These are phyloP conservation scores for Aureobasidium pullulans DNA, from an alignment of 2,329 filamentous ascomycete genomes.

Conservation along the genomic window DNA sequence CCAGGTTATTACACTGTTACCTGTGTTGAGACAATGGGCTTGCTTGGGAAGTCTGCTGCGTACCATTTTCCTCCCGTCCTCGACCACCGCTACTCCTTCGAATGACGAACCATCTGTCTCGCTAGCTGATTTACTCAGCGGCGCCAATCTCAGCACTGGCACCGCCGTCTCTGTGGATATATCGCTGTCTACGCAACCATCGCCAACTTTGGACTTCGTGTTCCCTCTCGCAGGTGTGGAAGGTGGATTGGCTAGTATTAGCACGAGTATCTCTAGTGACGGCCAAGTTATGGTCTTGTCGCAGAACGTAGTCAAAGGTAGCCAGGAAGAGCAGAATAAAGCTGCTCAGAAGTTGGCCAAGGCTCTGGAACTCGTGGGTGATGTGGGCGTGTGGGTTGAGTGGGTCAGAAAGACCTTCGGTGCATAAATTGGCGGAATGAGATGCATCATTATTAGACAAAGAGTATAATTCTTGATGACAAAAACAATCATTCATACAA, in stretches of 20 bases:
- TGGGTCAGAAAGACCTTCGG: slow-evolving; percentile 31
- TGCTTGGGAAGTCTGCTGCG: slow-evolving; percentile 59
- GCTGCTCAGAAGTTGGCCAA: slow-evolving; percentile 31
- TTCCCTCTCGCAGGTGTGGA: slow-evolving; percentile 15
- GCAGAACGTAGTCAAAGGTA: slow-evolving; percentile 35
- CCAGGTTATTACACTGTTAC: slow-evolving; percentile 68
- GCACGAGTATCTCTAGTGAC: slow-evolving; percentile 53
- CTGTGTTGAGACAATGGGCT: slow-evolving; percentile 67
- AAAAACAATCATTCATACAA: too few relatives aligned
- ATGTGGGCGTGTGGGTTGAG: slow-evolving; percentile 47
- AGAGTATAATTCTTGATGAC: too few relatives aligned
- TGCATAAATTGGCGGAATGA: too few relatives aligned
- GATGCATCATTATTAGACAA: too few relatives aligned
- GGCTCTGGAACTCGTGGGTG: slow-evolving; percentile 41
- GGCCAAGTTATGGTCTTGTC: slow-evolving; percentile 52
- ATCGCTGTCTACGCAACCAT: slow-evolving; percentile 26
- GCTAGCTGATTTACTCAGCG: slow-evolving; percentile 14
- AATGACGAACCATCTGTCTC: slow-evolving; percentile 22
- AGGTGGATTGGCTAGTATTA: slow-evolving; percentile 45
- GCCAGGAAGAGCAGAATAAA: slow-evolving; percentile 16
- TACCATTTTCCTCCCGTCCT: slow-evolving; percentile 46
- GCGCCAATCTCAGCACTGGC: not conserved
- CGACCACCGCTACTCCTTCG: slow-evolving; percentile 20
- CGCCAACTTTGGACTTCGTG: slow-evolving; percentile 22
- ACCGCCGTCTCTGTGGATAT: slow-evolving; percentile 24